These are phyloP conservation scores for Umbelopsis ramanniana DNA, from an alignment of 192 early-diverging fungal genomes.

Conservation along the genomic window DNA sequence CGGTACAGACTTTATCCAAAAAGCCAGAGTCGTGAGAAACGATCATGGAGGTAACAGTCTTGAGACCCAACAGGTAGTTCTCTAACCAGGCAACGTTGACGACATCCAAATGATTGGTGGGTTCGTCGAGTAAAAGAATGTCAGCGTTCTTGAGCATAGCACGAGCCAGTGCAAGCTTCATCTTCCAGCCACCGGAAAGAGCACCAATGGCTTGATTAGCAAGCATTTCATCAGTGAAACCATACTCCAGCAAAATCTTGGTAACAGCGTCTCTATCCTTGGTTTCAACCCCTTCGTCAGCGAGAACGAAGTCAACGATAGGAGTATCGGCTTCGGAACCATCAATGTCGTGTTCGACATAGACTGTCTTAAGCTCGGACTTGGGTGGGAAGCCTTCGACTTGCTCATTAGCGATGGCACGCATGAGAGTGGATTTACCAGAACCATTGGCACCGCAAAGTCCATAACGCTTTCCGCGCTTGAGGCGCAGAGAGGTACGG, in stretches of 20 bases:
- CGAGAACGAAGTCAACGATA: constrained; percentile 67
- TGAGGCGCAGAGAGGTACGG: constrained; percentile 64
- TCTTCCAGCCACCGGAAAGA: constrained; percentile 89
- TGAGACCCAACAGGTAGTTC: constrained; percentile 73
- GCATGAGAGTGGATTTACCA: constrained; percentile 87
- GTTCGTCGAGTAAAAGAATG: constrained; percentile 84
- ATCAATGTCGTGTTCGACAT: constrained; percentile 81
- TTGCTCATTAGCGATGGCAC: constrained; percentile 83
- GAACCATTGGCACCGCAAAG: constrained; percentile 83
- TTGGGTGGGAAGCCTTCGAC: constrained; percentile 82
- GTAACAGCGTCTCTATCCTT: constrained; percentile 52
- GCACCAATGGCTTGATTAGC: constrained; percentile 66
- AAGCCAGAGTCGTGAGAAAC: constrained; percentile 89
- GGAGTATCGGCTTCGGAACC: constrained; percentile 73
- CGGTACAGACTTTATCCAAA: constrained; percentile 79
- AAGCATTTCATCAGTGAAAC: constrained; percentile 71
- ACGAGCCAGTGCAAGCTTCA: constrained; percentile 86
- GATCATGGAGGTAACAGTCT: constrained; percentile 80
- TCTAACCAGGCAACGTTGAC: constrained; percentile 62
- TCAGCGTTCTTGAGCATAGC: constrained; percentile 87
- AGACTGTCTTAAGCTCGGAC: constrained; percentile 74
- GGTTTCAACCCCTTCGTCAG: constrained; percentile 60
- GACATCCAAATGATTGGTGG: constrained; percentile 87
- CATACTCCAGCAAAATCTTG: constrained; percentile 61
- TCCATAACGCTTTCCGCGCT: constrained; percentile 83